Evolutionary conservation across 2,329 filamentous ascomycete genomes (phyloP).

Genomic region (Fusarium secorum): DNA sequence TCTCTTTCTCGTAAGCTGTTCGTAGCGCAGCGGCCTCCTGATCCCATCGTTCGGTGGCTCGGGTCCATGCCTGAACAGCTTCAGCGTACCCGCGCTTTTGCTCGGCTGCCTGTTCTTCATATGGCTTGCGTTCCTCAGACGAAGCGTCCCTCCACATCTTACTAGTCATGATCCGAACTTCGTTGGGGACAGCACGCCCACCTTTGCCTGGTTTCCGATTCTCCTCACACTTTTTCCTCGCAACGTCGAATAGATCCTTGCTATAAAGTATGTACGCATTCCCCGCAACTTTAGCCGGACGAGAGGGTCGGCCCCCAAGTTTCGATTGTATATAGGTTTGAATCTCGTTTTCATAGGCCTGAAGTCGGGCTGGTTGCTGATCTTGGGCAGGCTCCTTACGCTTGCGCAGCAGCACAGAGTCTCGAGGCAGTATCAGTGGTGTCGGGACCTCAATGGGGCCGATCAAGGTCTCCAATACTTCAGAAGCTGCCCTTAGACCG

Average conservation of each 20-base stretch:
- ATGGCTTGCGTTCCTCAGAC: slow-evolving; percentile 77
- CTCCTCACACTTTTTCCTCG: slow-evolving; percentile 67
- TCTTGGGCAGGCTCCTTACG: slow-evolving; percentile 62
- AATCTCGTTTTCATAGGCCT: slow-evolving; percentile 64
- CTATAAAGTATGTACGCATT: slow-evolving; percentile 93
- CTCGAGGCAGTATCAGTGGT: slow-evolving; percentile 76
- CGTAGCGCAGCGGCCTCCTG: slow-evolving; percentile 64
- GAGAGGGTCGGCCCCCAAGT: slow-evolving; percentile 78
- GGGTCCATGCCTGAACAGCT: slow-evolving; percentile 66
- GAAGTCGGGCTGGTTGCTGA: slow-evolving; percentile 59
- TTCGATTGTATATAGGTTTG: slow-evolving; percentile 60
- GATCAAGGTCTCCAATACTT: slow-evolving; percentile 80
- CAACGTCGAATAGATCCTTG: slow-evolving; percentile 75
- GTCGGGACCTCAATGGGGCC: slow-evolving; percentile 81
- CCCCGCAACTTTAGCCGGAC: slow-evolving; percentile 75
- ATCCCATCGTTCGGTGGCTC: slow-evolving; percentile 76
- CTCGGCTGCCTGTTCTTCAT: slow-evolving; percentile 74
- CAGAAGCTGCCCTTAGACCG: slow-evolving; percentile 86
- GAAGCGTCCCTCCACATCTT: slow-evolving; percentile 87
- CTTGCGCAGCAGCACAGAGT: slow-evolving; percentile 60
- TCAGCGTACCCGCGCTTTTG: slow-evolving; percentile 72
- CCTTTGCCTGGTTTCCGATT: slow-evolving; percentile 69
- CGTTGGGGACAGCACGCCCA: slow-evolving; percentile 72
- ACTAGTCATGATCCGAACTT: slow-evolving; percentile 85
- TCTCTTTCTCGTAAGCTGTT: slow-evolving; percentile 59